A percentile compares a stretch with the other conserved stretches of the same genome.
phyloP scores from a whole-genome alignment of 2,329 filamentous ascomycete species.

The Graphiopsis chlorocephala region DNA sequence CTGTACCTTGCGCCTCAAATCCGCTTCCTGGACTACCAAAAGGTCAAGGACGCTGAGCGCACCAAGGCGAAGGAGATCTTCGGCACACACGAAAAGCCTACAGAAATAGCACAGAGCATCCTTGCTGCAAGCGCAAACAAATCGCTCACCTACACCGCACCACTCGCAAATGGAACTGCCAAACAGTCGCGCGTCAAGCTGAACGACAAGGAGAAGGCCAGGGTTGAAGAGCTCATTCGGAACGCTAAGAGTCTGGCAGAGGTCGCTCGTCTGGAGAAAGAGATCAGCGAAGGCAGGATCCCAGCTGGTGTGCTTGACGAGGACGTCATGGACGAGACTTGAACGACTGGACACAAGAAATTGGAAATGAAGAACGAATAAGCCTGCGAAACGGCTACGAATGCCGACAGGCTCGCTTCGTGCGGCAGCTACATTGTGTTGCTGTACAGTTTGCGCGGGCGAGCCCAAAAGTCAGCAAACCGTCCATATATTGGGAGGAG shows the following conservation, averaged over 20 bases:
- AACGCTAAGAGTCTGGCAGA: slow-evolving; percentile 87
- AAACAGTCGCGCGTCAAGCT: slow-evolving; percentile 49
- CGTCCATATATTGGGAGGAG: not conserved
- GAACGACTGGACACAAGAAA: slow-evolving; percentile 16
- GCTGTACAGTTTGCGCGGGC: not conserved
- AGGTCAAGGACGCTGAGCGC: slow-evolving; percentile 85
- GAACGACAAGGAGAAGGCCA: slow-evolving; percentile 83
- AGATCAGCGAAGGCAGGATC: slow-evolving; percentile 82
- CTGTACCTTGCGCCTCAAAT: slow-evolving; percentile 82
- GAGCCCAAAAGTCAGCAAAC: not conserved
- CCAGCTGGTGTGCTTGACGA: slow-evolving; percentile 47
- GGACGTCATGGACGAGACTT: slow-evolving; percentile 35
- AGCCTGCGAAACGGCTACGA: not conserved
- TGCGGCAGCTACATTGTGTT: not conserved
- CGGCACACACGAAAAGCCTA: slow-evolving; percentile 69
- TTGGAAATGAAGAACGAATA: not conserved
- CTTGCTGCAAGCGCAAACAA: slow-evolving; percentile 78
- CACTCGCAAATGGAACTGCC: slow-evolving; percentile 37
- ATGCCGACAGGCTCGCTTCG: not conserved
- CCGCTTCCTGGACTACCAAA: slow-evolving; percentile 87
- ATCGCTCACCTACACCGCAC: slow-evolving; percentile 59
- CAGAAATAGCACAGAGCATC: slow-evolving; percentile 78
- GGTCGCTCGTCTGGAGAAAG: slow-evolving; percentile 86
- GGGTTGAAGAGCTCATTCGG: slow-evolving; percentile 80
- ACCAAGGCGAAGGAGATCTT: slow-evolving; percentile 75